phyloP scores from a whole-genome alignment of 305 asterid species.

The Fraxinus latifolia region DNA sequence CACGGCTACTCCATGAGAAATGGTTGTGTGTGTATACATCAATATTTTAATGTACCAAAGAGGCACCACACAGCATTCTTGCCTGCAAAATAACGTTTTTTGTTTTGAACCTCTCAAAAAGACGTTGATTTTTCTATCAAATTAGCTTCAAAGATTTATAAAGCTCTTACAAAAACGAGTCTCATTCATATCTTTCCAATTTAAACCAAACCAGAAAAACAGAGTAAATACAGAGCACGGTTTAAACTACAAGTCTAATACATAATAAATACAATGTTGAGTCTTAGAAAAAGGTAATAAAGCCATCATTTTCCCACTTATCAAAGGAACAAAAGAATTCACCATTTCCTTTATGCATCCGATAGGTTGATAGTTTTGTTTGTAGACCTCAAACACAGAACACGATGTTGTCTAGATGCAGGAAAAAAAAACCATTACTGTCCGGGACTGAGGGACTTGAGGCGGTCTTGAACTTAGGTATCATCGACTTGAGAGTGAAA shows the following conservation, averaged over 20 bases:
- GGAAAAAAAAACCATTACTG: not conserved
- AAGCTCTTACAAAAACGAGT: conserved; percentile 19
- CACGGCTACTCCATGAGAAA: not conserved
- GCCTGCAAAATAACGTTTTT: not conserved
- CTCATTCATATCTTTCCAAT: conserved; percentile 3
- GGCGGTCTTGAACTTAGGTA: conserved; percentile 26
- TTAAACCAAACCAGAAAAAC: not conserved
- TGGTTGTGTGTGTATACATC: not conserved
- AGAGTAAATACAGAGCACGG: conserved; percentile 5
- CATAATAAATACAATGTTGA: conserved; percentile 2
- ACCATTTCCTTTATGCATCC: conserved; percentile 27
- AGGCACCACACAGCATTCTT: not conserved
- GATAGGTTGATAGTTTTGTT: conserved; percentile 9
- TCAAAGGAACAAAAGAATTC: conserved; percentile 26
- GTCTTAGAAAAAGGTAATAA: conserved; percentile 1
- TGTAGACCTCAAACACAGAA: conserved; percentile 6
- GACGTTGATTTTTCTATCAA: not conserved
- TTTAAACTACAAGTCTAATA: not conserved
- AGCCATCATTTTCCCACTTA: not conserved
- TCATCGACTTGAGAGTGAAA: conserved; percentile 77
- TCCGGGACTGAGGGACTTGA: conserved; percentile 1
- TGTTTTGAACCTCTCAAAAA: not conserved
- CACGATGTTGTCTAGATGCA: not conserved
- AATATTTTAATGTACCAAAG: not conserved
- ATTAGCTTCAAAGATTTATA: not conserved